These are phyloP conservation scores for Lactifluus pinguis DNA, from an alignment of 768 basidiomycete species.

Conservation along the genomic window DNA sequence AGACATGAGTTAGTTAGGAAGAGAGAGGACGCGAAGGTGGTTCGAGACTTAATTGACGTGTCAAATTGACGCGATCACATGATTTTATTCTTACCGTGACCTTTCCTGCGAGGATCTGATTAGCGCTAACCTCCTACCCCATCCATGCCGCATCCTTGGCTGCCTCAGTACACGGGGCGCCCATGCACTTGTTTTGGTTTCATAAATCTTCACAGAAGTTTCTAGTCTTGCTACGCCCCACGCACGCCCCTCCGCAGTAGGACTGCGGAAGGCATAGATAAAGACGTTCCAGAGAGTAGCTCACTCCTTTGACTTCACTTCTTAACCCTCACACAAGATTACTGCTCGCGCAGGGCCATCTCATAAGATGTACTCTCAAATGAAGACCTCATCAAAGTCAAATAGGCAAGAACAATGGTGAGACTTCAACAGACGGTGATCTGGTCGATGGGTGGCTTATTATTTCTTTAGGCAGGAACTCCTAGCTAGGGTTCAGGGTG, in stretches of 20 bases:
- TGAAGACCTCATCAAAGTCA: neutral
- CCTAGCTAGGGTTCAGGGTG: slow-evolving; percentile 11
- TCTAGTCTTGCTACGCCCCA: slow-evolving; percentile 1
- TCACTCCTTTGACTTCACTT: neutral
- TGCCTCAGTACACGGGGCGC: slow-evolving; percentile 9
- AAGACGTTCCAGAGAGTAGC: neutral
- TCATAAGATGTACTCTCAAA: slow-evolving; percentile 2
- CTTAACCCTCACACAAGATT: neutral
- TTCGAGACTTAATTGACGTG: neutral
- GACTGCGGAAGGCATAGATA: slow-evolving; percentile 3
- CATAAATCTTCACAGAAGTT: slow-evolving; percentile 2
- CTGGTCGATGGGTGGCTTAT: neutral
- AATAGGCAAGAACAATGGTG: slow-evolving; percentile 15
- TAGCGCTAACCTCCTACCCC: neutral
- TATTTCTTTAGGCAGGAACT: slow-evolving; percentile 11
- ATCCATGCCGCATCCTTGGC: neutral
- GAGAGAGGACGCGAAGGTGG: neutral
- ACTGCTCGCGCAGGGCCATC: neutral
- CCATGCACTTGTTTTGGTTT: slow-evolving; percentile 11
- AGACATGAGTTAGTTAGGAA: slow-evolving; percentile 33
- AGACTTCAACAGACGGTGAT: neutral
- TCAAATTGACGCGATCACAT: slow-evolving; percentile 16
- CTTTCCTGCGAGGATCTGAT: neutral
- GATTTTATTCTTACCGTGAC: neutral
- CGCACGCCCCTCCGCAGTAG: neutral